These are phyloP conservation scores for Sugiyamaella floridensis DNA, from an alignment of 805 yeast species.

Conservation along the genomic window DNA sequence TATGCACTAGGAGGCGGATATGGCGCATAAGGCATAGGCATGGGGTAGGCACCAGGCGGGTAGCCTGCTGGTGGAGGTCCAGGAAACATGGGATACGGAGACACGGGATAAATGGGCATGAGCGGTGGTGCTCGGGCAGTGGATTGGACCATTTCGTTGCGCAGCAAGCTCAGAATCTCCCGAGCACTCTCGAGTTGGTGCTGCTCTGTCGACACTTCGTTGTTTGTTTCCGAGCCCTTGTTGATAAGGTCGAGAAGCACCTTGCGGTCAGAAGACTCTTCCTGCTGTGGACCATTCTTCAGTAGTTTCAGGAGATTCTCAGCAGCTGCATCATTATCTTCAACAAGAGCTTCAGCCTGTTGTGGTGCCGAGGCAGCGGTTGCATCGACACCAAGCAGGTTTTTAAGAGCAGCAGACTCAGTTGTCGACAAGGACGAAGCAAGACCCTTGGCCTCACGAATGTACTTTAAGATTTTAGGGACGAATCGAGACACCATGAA, in stretches of 20 bases:
- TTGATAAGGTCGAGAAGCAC: conserved; percentile 23
- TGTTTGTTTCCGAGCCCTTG: conserved; percentile 13
- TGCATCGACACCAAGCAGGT: conserved; percentile 24
- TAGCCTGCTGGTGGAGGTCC: background rate
- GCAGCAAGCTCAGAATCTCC: conserved; percentile 27
- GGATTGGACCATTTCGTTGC: conserved; percentile 18
- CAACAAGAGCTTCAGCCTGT: conserved; percentile 6
- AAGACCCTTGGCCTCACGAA: conserved; percentile 25
- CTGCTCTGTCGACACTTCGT: conserved; percentile 4
- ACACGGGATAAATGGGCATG: conserved; percentile 5
- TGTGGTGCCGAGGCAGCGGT: background rate
- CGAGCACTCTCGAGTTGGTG: conserved; percentile 25
- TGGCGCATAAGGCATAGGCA: background rate
- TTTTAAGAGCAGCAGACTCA: conserved; percentile 27
- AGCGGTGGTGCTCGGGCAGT: conserved; percentile 7
- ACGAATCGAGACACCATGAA: conserved; percentile 35
- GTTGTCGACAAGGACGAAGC: conserved; percentile 22
- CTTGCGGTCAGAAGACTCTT: conserved; percentile 19
- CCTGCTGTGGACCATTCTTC: conserved; percentile 10
- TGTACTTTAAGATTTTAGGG: conserved; percentile 28
- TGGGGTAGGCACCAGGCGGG: background rate
- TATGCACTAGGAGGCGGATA: background rate
- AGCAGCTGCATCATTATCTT: conserved; percentile 18
- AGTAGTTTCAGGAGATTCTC: conserved; percentile 13
- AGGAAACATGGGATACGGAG: background rate